Conservation (phyloP, 345 rosid species). For the Diplotaxis tenuifolia region DNA sequence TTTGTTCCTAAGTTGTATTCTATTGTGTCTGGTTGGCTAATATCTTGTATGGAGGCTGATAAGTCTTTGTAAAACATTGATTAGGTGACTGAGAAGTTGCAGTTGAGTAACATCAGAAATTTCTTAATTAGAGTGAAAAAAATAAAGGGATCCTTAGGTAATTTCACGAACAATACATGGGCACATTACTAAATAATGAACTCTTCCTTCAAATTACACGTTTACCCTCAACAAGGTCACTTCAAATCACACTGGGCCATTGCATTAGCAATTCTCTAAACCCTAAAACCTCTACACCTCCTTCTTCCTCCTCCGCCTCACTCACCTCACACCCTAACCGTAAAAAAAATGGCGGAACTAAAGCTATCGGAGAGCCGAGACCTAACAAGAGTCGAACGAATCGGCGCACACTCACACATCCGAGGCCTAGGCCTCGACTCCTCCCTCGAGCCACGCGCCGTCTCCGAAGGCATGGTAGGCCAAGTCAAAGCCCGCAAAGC, state of each 20-base stretch:
- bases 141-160: not conserved
- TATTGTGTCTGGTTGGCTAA: too few species aligned
- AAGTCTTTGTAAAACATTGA: too few species aligned
- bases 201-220: not conserved
- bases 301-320: constrained; percentile 16
- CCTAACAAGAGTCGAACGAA: constrained; percentile 87
- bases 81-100: too few species aligned
- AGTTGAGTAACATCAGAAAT: not conserved
- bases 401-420: constrained; percentile 96
- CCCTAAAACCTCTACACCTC: constrained; percentile 28
- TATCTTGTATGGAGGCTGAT: too few species aligned
- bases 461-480: constrained; percentile 92
- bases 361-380: constrained; percentile 76
- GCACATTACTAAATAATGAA: constrained; percentile 9
- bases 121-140: not conserved
- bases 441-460: constrained; percentile 75
- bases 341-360: constrained; percentile 60
- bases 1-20: too few species aligned
- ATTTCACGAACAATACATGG: constrained; percentile 1
- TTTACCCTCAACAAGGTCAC: not conserved
- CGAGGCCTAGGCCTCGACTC: constrained; percentile 93
- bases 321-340: not conserved
- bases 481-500: constrained; percentile 80
- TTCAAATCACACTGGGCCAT: not conserved
- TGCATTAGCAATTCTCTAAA: not conserved